Evolutionary conservation across 495 filamentous ascomycete genomes (phyloP).

Genomic region (Sordaria brevicollis): DNA sequence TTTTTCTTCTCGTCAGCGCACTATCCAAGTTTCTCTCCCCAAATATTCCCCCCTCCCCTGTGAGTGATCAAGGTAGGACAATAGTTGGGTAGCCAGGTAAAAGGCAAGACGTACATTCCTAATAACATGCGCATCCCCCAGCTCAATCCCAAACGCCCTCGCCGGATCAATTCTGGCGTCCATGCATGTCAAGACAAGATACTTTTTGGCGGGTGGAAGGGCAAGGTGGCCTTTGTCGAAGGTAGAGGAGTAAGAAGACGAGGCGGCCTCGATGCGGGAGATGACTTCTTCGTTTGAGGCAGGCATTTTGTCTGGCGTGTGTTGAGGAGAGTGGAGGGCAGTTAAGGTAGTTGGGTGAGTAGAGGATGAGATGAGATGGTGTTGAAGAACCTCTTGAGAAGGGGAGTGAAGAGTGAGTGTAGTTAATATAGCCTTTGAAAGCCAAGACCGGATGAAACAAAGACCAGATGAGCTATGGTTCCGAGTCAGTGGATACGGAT

Average conservation of each 20-base stretch:
- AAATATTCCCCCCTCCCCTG: no score
- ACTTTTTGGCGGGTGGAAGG: slow-evolving; percentile 66
- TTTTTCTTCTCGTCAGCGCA: neutral
- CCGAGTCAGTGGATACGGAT: neutral
- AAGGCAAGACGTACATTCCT: slow-evolving; percentile 50
- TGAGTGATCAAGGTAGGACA: no score
- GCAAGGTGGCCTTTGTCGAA: slow-evolving; percentile 57
- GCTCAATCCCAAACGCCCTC: slow-evolving; percentile 58
- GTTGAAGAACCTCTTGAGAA: no score
- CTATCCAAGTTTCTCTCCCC: no score
- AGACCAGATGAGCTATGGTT: neutral
- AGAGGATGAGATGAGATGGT: no score
- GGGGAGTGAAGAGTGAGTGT: no score
- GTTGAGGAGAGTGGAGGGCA: neutral
- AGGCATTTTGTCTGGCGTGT: slow-evolving; percentile 14
- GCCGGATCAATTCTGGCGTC: slow-evolving; percentile 71
- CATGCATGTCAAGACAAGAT: slow-evolving; percentile 66
- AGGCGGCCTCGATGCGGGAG: slow-evolving; percentile 29
- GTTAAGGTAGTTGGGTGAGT: no score
- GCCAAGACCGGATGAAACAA: neutral
- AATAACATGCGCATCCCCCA: slow-evolving; percentile 75
- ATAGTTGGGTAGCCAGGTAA: no score
- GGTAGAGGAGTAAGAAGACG: slow-evolving; percentile 47
- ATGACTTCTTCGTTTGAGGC: slow-evolving; percentile 43
- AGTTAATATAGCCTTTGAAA: no score